A percentile compares a stretch with the other conserved stretches of the same genome.
Conservation (phyloP, 345 rosid species). For the Diplotaxis tenuifolia region DNA sequence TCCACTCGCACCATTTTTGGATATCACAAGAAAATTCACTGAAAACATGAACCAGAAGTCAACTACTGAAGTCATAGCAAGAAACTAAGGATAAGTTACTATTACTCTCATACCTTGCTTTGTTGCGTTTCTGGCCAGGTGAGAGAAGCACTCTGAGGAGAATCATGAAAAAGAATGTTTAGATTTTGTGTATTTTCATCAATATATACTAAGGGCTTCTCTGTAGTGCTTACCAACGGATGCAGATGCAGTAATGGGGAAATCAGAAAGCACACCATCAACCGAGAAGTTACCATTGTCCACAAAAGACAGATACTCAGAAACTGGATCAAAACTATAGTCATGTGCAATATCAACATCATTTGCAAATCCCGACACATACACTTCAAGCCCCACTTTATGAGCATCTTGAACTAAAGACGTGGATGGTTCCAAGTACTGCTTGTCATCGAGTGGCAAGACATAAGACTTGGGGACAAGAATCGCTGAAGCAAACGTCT, state of each 20-base stretch:
- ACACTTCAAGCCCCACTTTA: constrained; percentile 74
- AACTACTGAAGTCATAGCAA: constrained; percentile 7
- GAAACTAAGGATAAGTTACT: neutral
- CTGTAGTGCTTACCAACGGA: constrained; percentile 64
- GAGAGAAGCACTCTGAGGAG: constrained; percentile 72
- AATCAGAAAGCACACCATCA: constrained; percentile 88
- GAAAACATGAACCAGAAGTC: constrained; percentile 28
- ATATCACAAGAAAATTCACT: constrained; percentile 57
- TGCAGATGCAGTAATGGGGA: constrained; percentile 74
- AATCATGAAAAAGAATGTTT: neutral
- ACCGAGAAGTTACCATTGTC: constrained; percentile 84
- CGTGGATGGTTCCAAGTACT: constrained; percentile 52
- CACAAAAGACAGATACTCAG: constrained; percentile 63
- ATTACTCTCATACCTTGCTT: constrained; percentile 49
- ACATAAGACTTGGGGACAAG: constrained; percentile 78
- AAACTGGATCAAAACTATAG: constrained; percentile 77
- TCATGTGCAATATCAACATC: constrained; percentile 65
- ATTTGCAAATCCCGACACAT: constrained; percentile 69
- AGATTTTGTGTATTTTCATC: neutral
- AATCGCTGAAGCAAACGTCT: constrained; percentile 90
- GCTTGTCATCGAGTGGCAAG: constrained; percentile 48
- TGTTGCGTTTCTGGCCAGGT: constrained; percentile 51
- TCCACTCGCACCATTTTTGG: constrained; percentile 89
- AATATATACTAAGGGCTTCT: too few relatives aligned
- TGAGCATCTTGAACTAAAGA: constrained; percentile 79